These are phyloP conservation scores for Rutstroemia sp. DNA, from an alignment of 2,329 filamentous ascomycete species.

Conservation along the genomic window DNA sequence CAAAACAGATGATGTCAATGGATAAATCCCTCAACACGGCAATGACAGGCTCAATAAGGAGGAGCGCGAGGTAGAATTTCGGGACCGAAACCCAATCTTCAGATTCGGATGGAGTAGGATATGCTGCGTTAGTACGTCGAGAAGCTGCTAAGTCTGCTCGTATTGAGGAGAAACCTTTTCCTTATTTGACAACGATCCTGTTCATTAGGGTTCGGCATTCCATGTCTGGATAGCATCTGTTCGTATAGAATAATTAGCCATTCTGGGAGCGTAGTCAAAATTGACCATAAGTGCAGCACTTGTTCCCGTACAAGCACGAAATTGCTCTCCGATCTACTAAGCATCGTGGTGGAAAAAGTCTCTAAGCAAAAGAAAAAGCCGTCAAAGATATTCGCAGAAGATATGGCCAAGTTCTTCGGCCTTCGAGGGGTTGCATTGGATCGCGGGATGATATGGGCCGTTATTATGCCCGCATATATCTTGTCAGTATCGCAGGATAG, in stretches of 20 bases:
- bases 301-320: too few relatives aligned
- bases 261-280: neutral
- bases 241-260: neutral
- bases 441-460: conserved; percentile 40
- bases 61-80: neutral
- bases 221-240: too few relatives aligned
- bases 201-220: neutral
- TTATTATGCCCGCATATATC: conserved; percentile 65
- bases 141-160: neutral
- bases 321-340: too few relatives aligned
- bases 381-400: neutral
- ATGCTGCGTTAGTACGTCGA: neutral
- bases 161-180: neutral
- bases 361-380: too few relatives aligned
- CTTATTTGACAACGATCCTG: neutral
- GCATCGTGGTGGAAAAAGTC: too few relatives aligned
- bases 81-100: neutral
- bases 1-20: neutral
- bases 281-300: too few relatives aligned
- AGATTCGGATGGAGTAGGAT: neutral
- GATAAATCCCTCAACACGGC: neutral
- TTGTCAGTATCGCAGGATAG: conserved; percentile 38
- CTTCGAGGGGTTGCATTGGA: conserved; percentile 59
- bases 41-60: neutral
- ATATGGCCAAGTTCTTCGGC: conserved; percentile 46